Conservation (phyloP, 2,329 filamentous ascomycete species). For the Pleurostoma richardsiae region DNA sequence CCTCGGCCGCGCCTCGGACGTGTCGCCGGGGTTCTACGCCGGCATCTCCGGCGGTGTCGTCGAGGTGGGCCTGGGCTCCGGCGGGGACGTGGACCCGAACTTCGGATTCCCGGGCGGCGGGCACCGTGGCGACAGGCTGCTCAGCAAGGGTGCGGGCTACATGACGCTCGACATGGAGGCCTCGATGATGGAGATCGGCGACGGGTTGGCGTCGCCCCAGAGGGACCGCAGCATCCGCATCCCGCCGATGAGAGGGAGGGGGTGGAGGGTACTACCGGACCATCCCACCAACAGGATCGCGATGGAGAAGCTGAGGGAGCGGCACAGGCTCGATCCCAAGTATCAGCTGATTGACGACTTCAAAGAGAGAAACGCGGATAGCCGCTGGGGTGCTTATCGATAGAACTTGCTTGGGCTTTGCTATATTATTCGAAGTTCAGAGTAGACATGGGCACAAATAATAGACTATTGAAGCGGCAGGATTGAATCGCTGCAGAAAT, state of each 20-base stretch:
- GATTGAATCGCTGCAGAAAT: no score
- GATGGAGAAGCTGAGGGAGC: slow-evolving; percentile 2
- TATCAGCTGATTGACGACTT: slow-evolving; percentile 14
- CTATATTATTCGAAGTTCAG: neutral
- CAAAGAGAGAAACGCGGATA: no score
- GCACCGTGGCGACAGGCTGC: neutral
- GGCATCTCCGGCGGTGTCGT: slow-evolving; percentile 42
- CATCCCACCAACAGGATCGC: slow-evolving; percentile 1
- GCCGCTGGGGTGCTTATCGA: no score
- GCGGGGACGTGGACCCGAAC: slow-evolving; percentile 3
- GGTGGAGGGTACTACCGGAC: slow-evolving; percentile 3
- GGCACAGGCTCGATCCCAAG: slow-evolving; percentile 17
- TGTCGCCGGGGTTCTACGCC: slow-evolving; percentile 42
- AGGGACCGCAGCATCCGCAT: slow-evolving; percentile 11
- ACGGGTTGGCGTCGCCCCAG: slow-evolving; percentile 12
- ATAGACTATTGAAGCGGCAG: no score
- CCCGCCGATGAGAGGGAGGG: slow-evolving; percentile 11
- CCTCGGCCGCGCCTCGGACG: slow-evolving; percentile 39
- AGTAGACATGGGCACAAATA: neutral
- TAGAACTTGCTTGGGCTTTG: no score
- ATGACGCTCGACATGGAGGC: slow-evolving; percentile 7
- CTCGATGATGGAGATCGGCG: slow-evolving; percentile 20
- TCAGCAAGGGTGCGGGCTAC: slow-evolving; percentile 10
- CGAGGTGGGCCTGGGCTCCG: slow-evolving; percentile 30
- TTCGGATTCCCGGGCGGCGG: slow-evolving; percentile 5